phyloP scores from a whole-genome alignment of 768 basidiomycete species.

The Dictyophora rubrovolvata region DNA sequence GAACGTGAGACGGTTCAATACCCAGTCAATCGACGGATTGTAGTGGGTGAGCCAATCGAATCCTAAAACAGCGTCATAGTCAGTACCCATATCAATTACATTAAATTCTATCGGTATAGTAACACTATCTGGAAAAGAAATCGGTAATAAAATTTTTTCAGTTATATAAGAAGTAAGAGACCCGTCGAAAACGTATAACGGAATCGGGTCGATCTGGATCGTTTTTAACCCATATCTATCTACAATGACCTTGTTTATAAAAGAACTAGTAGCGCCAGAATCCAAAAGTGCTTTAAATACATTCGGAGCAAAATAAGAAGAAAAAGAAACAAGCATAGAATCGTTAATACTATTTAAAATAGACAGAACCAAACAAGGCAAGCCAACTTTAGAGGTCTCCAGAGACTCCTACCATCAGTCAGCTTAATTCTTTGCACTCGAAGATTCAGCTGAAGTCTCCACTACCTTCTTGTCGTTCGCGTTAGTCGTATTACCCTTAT shows the following conservation, averaged over 20 bases:
- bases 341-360: neutral
- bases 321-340: neutral
- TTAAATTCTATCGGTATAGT: neutral
- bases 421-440: too few relatives aligned
- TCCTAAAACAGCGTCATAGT: conserved; percentile 9
- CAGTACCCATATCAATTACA: neutral
- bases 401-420: neutral
- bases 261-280: neutral
- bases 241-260: neutral
- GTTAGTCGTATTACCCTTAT: too few relatives aligned
- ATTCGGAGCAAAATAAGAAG: neutral
- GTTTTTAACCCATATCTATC: neutral
- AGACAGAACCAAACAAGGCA: too few relatives aligned
- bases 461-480: too few relatives aligned
- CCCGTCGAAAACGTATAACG: neutral
- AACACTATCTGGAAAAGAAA: neutral
- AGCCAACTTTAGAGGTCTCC: too few relatives aligned
- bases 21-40: conserved; percentile 18
- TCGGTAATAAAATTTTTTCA: neutral
- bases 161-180: too few relatives aligned
- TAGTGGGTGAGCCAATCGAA: conserved; percentile 12
- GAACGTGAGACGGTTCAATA: neutral
- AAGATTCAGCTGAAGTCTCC: too few relatives aligned
- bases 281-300: neutral
- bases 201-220: neutral